phyloP scores from a whole-genome alignment of 176 grass and related monocot species.

The Cenchrus purpureus region DNA sequence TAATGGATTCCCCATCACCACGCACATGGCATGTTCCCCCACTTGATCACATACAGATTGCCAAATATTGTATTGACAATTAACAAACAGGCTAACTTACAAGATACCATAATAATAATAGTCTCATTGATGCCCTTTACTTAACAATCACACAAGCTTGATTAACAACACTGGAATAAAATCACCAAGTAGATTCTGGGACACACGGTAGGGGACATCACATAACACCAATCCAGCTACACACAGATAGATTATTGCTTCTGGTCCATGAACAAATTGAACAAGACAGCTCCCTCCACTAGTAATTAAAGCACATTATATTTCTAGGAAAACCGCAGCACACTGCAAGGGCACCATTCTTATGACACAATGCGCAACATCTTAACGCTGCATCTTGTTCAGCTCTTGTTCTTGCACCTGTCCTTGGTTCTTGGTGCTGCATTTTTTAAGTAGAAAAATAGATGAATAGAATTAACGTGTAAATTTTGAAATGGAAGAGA shows the following conservation, averaged over 20 bases:
- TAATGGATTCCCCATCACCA: conserved; percentile 77
- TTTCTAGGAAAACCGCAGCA: conserved; percentile 71
- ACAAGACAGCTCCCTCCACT: conserved; percentile 62
- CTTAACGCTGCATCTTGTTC: conserved; percentile 60
- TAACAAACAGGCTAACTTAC: conserved; percentile 60
- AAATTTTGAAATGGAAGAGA: conserved; percentile 46
- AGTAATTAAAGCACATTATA: conserved; percentile 62
- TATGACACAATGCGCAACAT: conserved; percentile 50
- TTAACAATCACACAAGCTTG: conserved; percentile 63
- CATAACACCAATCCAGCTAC: conserved; percentile 76
- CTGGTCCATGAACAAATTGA: conserved; percentile 67
- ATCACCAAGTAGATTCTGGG: conserved; percentile 69
- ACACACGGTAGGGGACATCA: conserved; percentile 70
- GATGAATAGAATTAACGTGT: not conserved
- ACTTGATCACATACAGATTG: conserved; percentile 65
- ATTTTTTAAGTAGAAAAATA: not conserved
- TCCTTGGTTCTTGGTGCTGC: conserved; percentile 93
- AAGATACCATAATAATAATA: conserved; percentile 83
- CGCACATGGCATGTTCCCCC: conserved; percentile 80
- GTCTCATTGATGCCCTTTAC: conserved; percentile 60
- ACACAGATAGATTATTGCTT: conserved; percentile 80
- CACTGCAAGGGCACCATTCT: conserved; percentile 63
- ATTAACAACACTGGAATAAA: conserved; percentile 83
- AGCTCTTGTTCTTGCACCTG: conserved; percentile 86
- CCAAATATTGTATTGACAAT: conserved; percentile 61